Base-by-base conservation (phyloP, 495 filamentous ascomycete species). In the Cercophora newfieldiana region DNA sequence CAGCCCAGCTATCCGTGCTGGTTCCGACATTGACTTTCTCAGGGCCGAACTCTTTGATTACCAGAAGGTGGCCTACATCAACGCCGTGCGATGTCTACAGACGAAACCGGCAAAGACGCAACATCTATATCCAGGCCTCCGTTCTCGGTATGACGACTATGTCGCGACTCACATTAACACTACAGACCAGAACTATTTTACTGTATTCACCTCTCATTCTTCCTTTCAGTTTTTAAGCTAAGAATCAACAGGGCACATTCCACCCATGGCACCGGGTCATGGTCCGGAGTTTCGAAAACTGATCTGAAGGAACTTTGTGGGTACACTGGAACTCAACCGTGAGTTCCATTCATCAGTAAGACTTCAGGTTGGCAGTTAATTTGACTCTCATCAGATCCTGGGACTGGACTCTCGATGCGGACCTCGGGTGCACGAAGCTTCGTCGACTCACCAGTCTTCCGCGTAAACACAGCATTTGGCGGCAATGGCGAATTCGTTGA, bases 251-350 rank as follows among this genome's bases (percentile, higher is more conserved):
- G 18, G 83, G 83, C 5, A 83, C 84, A 61, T 85, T 91, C 73
- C 77, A 90, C 24, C 76, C 83, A 7, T 90, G 87, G 79, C 90
- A 91, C 74, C 80, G 86, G 25, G 88, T 89, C 73, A 90, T 84
- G 69, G 80, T 86, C 64, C 85, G 74, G 69, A 72, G 80, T 14
- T 90, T 85, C 70, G 89, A 91, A 75, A 78, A n/a, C 85, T 69
- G 86, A 88, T 6, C 79, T 91, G 2, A 81, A 85, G 19, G 79
- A 85, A 7, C 86, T 90, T 68, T 91, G 89, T 73, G 85, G 85
- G 25, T 91, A 89, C 69, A 82, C 69, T 3, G 87, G 87, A 53
- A 68, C 65, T 33, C 66, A 68, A 49, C 68, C 66, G 28, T 64
- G 33, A 18, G 37, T 47, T 18, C 18, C 7, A 47, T 18, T 47